Base-by-base conservation (phyloP, 2,329 filamentous ascomycete species). In the Alternaria arbusti region DNA sequence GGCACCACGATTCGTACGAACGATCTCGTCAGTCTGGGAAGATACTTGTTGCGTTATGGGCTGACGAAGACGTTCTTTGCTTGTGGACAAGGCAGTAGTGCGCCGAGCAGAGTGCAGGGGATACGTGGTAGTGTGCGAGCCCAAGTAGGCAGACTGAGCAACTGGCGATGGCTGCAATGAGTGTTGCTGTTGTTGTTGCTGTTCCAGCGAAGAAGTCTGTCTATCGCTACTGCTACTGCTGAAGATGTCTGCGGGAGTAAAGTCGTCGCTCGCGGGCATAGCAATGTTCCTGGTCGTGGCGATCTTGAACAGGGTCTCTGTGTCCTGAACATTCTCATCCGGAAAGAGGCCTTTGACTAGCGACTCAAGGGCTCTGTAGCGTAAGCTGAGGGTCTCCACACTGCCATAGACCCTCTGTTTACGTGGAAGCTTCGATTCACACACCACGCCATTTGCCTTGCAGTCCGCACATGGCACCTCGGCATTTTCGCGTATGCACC, bases 361-460 rank as follows among this genome's bases (percentile, higher is more conserved):
- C 15, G 80, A 75, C 65, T 83, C 81, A 11, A 83, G 74, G 3
- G 82, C 80, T 46, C 82, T 74, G 63, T 82, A 84, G 26, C 82
- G 75, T 28, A 80, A 71, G 51, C 81, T 82, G 46, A 83, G 70
- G n/a, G 81, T 82, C 63, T 84, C 82, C 7, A 83, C 79, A 61
- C 82, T 83, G 15, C 82, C 82, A 58, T 84, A 83, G 11, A 83
- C 81, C 32, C 82, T 72, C 43, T 82, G 81, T 65, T 83, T 83
- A 23, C 82, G 78, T 6, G 82, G 82, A 36, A 83, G 70, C 11
- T 81, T 83, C 8, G 78, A 82, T 65, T 83, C 79, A 68, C 82
- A 84, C 32, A 72, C 69, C 25, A 81, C 79, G 9, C 78, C 79
- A 23, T 74, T 77, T 51, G 80, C 72, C 52, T 77, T 67, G 64